Conservation (phyloP, 2,329 filamentous ascomycete species). For the Microcera coccophila region DNA sequence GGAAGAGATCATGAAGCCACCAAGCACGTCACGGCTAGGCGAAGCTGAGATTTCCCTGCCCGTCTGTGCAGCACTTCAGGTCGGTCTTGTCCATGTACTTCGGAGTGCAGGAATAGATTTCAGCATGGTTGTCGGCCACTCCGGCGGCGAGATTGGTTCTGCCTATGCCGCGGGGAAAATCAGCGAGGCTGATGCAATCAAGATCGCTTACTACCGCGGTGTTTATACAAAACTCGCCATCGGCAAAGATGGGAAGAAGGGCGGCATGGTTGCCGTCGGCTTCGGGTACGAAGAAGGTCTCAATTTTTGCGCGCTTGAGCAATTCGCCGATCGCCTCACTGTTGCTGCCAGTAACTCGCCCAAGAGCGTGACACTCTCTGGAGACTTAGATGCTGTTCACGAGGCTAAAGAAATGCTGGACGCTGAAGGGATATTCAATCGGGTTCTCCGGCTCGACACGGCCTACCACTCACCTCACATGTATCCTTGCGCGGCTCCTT, state of each 20-base stretch:
- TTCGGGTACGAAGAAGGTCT: slow-evolving; percentile 2
- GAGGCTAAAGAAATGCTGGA: slow-evolving; percentile 33
- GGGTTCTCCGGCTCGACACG: slow-evolving; percentile 41
- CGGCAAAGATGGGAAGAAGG: slow-evolving; percentile 26
- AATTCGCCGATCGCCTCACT: slow-evolving; percentile 16
- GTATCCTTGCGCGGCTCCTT: slow-evolving; percentile 43
- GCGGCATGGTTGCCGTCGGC: slow-evolving; percentile 25
- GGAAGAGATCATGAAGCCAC: background rate
- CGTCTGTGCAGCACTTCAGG: slow-evolving; percentile 41
- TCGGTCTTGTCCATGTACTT: slow-evolving; percentile 42
- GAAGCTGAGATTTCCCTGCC: slow-evolving; percentile 38
- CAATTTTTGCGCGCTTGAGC: too few species aligned
- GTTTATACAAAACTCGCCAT: slow-evolving; percentile 30
- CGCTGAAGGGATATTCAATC: slow-evolving; percentile 41
- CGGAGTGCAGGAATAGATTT: slow-evolving; percentile 37
- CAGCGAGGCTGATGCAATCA: slow-evolving; percentile 39
- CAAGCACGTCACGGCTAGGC: slow-evolving; percentile 19
- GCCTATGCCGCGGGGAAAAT: slow-evolving; percentile 42
- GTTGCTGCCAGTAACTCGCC: slow-evolving; percentile 49
- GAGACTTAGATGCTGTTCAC: slow-evolving; percentile 40
- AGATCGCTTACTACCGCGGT: slow-evolving; percentile 47
- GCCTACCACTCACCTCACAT: slow-evolving; percentile 52
- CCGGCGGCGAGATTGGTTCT: slow-evolving; percentile 45
- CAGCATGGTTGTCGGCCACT: slow-evolving; percentile 40
- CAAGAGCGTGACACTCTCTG: slow-evolving; percentile 45